A percentile compares a stretch with the other conserved stretches of the same genome.
Evolutionary conservation across 441 rosid species (phyloP).

Genomic region (Aquilaria agallochum): DNA sequence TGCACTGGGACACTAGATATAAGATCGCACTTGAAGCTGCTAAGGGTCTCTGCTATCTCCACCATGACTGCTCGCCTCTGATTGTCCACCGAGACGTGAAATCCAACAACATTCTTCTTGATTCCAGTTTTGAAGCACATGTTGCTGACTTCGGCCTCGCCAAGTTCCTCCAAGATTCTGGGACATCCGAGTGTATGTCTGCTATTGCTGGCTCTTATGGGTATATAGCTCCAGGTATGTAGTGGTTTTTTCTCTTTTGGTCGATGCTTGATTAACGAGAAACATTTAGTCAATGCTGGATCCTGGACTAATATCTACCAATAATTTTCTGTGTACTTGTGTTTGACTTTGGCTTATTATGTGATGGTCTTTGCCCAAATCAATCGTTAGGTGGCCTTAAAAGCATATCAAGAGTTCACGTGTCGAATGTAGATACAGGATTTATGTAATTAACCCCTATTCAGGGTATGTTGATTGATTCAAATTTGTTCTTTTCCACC

Average conservation of each 20-base stretch:
- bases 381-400: conserved; percentile 15
- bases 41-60: conserved; percentile 94
- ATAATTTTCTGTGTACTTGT: conserved; percentile 12
- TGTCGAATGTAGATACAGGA: too few species aligned
- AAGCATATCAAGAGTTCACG: conserved; percentile 20
- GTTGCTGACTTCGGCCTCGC: conserved; percentile 99
- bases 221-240: conserved; percentile 89
- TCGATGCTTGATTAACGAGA: conserved; percentile 10
- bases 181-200: conserved; percentile 99
- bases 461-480: conserved; percentile 7
- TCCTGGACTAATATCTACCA: conserved; percentile 14
- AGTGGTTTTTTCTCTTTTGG: conserved; percentile 7
- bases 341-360: conserved; percentile 16
- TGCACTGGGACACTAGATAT: conserved; percentile 90
- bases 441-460: too few species aligned
- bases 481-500: not conserved
- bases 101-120: conserved; percentile 92
- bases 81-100: conserved; percentile 95
- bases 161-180: conserved; percentile 90
- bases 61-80: conserved; percentile 96
- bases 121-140: conserved; percentile 89
- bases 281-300: conserved; percentile 2
- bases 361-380: conserved; percentile 10
- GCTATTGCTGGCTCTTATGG: conserved; percentile 99
- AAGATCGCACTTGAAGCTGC: conserved; percentile 99